Base-by-base conservation (phyloP, 805 yeast genomes). In the Myxozyma melibiosi region DNA sequence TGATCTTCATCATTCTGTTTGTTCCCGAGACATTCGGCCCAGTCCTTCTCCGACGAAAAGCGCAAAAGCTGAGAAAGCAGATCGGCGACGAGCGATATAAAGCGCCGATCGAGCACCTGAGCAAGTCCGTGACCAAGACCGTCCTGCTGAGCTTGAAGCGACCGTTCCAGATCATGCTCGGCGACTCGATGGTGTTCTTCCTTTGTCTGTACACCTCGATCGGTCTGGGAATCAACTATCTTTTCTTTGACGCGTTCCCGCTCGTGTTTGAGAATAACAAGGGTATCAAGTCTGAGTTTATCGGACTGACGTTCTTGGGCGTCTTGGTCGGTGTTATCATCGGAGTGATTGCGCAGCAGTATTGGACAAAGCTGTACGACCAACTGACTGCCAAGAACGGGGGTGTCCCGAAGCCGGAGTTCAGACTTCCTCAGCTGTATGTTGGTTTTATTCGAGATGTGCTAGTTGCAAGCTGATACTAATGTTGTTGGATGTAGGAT, bases 21-120 rank as follows among this genome's bases (percentile, higher is more conserved):
- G 80, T 89, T 31, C 96, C 95, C 18, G 96, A 89, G 74, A 89
- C 96, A n/a, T 87, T 84, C 71, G 88, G 92, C 2, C 96, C 96
- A 7, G 88, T 83, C 8, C 84, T 89, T 53, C 74, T 88, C 60
- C 84, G 83, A 67, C 77, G 68, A 46, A 81, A 84, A 70, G 96
- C 96, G 27, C 72, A 71, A 54, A 78, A 73, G 67, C 67, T 88
- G 62, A 82, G 96, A 18, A 63, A 62, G 43, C 58, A 58, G 11
- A 73, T 76, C 1, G 78, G 77, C 1, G 74, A 76, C 57, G 51
- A 66, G 9, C 60, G 67, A 7, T 70, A 68, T 39, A 74, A 68
- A 56, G 79, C 81, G 4, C 77, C 78, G 0, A 45, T 73, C 13
- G 82, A 79, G 48, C 66, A 55, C 48, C 34, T 44, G 35, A 76